Evolutionary conservation across 1,139 yeast species (phyloP).

Genomic region (Suhomyces anneliseae): DNA sequence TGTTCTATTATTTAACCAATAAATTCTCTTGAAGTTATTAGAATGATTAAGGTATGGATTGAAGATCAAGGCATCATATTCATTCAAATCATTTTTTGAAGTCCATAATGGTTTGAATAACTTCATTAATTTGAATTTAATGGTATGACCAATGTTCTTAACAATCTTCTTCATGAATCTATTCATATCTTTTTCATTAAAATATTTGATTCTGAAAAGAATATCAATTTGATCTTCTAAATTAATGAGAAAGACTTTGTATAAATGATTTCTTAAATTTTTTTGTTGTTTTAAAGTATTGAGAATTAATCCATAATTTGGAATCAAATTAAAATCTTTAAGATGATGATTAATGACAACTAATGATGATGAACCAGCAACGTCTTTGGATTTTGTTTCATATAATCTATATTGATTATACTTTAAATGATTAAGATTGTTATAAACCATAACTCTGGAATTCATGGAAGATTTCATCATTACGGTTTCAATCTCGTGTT

Average conservation of each 20-base stretch:
- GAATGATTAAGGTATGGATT: constrained; percentile 27
- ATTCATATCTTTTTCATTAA: constrained; percentile 25
- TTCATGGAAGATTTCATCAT: constrained; percentile 26
- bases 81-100: constrained; percentile 1
- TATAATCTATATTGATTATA: constrained; percentile 33
- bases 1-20: constrained; percentile 28
- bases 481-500: constrained; percentile 32
- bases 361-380: constrained; percentile 16
- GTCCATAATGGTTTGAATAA: constrained; percentile 19
- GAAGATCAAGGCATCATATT: constrained; percentile 30
- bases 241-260: constrained; percentile 40
- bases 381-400: constrained; percentile 19
- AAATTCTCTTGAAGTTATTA: constrained; percentile 31
- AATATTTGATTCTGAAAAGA: constrained; percentile 37
- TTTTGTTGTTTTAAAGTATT: constrained; percentile 27
- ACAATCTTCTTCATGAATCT: constrained; percentile 28
- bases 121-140: constrained; percentile 26
- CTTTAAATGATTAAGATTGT: constrained; percentile 24
- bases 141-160: constrained; percentile 28
- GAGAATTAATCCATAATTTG: constrained; percentile 33
- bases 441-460: constrained; percentile 22
- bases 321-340: constrained; percentile 37
- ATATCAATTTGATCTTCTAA: constrained; percentile 42
- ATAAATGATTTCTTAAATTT: constrained; percentile 33
- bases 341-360: constrained; percentile 29